Evolutionary conservation across 495 filamentous ascomycete species (phyloP).

Genomic region (Podospora conica): DNA sequence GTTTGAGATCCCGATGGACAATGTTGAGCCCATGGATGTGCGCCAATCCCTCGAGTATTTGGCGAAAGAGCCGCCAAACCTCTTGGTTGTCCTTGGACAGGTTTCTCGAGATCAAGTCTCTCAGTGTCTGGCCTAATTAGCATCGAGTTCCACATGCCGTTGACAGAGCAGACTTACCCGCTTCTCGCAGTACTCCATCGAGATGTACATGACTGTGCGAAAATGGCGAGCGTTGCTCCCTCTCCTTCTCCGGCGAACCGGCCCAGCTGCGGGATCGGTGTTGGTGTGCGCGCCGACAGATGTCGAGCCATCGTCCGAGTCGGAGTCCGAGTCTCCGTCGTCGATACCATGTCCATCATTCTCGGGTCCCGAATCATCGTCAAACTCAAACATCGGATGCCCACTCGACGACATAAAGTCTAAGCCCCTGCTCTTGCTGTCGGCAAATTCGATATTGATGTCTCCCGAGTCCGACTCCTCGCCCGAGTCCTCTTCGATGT

Average conservation of each 20-base stretch:
- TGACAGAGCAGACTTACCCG: slow-evolving; percentile 48
- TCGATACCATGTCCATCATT: slow-evolving; percentile 32
- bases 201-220: slow-evolving; percentile 44
- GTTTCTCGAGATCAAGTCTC: slow-evolving; percentile 79
- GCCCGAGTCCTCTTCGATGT: slow-evolving; percentile 23
- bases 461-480: slow-evolving; percentile 22
- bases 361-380: slow-evolving; percentile 57
- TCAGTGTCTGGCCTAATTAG: slow-evolving; percentile 56
- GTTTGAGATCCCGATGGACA: slow-evolving; percentile 95
- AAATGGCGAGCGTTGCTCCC: slow-evolving; percentile 32
- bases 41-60: slow-evolving; percentile 82
- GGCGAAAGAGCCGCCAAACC: slow-evolving; percentile 83
- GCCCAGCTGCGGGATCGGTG: slow-evolving; percentile 7
- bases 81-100: slow-evolving; percentile 67
- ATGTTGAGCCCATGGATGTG: slow-evolving; percentile 90
- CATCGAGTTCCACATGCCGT: neutral
- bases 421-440: slow-evolving; percentile 71
- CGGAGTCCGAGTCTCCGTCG: slow-evolving; percentile 27
- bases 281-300: slow-evolving; percentile 12
- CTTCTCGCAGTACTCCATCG: slow-evolving; percentile 96
- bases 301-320: slow-evolving; percentile 24
- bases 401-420: slow-evolving; percentile 91
- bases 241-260: slow-evolving; percentile 20
- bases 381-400: slow-evolving; percentile 75
- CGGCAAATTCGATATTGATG: slow-evolving; percentile 55